Evolutionary conservation across 306 rosid species (phyloP), one percentile per base, ranked within the genome.

Genomic region (Dryas drummondii): DNA sequence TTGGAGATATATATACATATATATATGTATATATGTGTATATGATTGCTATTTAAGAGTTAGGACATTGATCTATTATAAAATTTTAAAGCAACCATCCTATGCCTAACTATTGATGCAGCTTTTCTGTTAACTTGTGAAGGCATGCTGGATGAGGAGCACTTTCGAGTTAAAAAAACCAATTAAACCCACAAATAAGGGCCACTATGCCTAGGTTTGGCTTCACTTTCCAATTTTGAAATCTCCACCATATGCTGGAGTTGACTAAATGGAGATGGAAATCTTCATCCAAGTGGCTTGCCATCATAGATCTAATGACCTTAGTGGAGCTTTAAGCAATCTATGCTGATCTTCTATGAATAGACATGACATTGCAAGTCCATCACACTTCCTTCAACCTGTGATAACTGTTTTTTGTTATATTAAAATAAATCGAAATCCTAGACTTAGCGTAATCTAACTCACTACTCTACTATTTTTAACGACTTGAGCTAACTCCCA

Each of bases 241-340:
- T 32, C 49, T 9, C 49, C 27, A 12, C 22, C 27, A 8, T 13
- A 64, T 16, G 69, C 69, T 64, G 26, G 14, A 64, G 69, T 64
- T 27, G 15, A 64, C 15, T 26, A 45, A 40, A 16, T 41, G 74
- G 40, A 4, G 14, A 3, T 9, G 12, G 37, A 37, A 40, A 62
- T 62, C 48, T 37, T 40, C 47, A 40, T 7, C 22, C 10, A 62
- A 62, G 48, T 62, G 67, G 67, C 22, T 62, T 37, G 48, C 15
- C 56, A 41, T 17, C 63, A 70, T 13, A 44, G 76, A 14, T 10
- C 44, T 58, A 46, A 72, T 51, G 40, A 58, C n/a, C 6, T 15
- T 58, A 46, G 67, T 45, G 76, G 57, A 72, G 56, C 11, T 2
- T 44, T 46, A 2, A 56, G 44, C 75, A 17, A 54, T 42, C 65